Base-by-base conservation (phyloP, 129 eudicot genomes). In the Lactuca sativa region DNA sequence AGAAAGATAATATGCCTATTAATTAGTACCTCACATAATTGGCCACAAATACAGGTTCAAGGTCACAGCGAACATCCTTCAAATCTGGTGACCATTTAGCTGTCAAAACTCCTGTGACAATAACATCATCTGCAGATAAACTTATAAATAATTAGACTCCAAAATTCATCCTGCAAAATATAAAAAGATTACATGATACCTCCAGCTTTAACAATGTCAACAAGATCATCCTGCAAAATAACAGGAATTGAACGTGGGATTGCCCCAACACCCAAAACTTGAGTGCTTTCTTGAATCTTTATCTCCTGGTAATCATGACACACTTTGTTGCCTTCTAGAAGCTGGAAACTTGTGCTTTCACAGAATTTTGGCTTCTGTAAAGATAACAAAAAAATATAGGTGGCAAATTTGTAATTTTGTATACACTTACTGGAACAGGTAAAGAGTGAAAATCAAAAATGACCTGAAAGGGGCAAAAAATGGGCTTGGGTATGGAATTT, bases 261-360 rank as follows among this genome's bases (percentile, higher is more conserved):
- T 52, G 96, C 92, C 52, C 99, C 99, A 62, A 95, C 93, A 59
- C 96, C 97, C 57, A 90, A 78, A 38, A 90, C 82, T 63, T 90
- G 99, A 6, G 97, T 85, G 77, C 89, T 90, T 82, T 95, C 99
- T 85, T 95, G 99, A 61, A 95, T 87, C 78, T 95, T 95, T 62
- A 95, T 95, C 61, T 95, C 99, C 78, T 95, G 99, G 62, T 90
- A 95, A 82, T 95, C 99, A 80, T 90, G 97, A 61, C 90, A 90
- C 56, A 74, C 67, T 80, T 69, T 87, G 77, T 78, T 78, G 59
- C 80, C 90, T 71, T 90, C 96, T 44, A 95, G 49, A 34, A 85
- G 86, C 84, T 80, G 83, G 60, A 95, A 90, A 62, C 83, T 86
- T 62, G 86, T 85, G 90, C 99, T 86, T 78, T 90, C 97, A 82